phyloP scores from a whole-genome alignment of 202 grass and related monocot genomes.

The Panicum hallii region DNA sequence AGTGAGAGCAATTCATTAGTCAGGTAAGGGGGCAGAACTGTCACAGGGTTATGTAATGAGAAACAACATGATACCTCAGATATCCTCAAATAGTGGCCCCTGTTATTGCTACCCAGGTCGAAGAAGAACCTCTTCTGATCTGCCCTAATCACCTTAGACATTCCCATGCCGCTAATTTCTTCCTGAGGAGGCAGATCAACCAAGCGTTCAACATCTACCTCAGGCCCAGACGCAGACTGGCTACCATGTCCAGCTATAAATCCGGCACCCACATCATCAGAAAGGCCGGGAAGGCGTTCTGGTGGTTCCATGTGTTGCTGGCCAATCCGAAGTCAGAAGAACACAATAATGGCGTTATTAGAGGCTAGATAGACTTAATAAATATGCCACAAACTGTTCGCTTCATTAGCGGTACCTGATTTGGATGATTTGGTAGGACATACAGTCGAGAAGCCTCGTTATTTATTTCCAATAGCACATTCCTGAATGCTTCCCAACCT shows the following conservation, averaged over 20 bases:
- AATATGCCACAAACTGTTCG: slow-evolving; percentile 10
- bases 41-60: neutral
- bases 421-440: slow-evolving; percentile 74
- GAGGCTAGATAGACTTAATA: neutral
- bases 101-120: slow-evolving; percentile 87
- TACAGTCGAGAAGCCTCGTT: slow-evolving; percentile 65
- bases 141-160: slow-evolving; percentile 89
- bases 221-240: slow-evolving; percentile 67
- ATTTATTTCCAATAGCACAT: slow-evolving; percentile 85
- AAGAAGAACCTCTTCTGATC: slow-evolving; percentile 98
- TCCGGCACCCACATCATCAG: slow-evolving; percentile 92
- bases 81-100: slow-evolving; percentile 91
- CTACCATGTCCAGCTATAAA: slow-evolving; percentile 85
- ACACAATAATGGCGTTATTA: slow-evolving; percentile 18
- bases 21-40: neutral
- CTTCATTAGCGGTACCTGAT: slow-evolving; percentile 54
- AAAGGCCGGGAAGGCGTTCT: slow-evolving; percentile 78
- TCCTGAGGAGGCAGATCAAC: slow-evolving; percentile 84
- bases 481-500: slow-evolving; percentile 90
- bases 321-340: slow-evolving; percentile 31
- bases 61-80: slow-evolving; percentile 70
- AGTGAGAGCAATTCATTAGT: slow-evolving; percentile 22
- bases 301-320: slow-evolving; percentile 83
- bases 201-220: slow-evolving; percentile 69
- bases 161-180: slow-evolving; percentile 76